Evolutionary conservation across 2,329 filamentous ascomycete species (phyloP), one percentile per base, ranked within the genome.

Genomic region (Aciculosporium take): DNA sequence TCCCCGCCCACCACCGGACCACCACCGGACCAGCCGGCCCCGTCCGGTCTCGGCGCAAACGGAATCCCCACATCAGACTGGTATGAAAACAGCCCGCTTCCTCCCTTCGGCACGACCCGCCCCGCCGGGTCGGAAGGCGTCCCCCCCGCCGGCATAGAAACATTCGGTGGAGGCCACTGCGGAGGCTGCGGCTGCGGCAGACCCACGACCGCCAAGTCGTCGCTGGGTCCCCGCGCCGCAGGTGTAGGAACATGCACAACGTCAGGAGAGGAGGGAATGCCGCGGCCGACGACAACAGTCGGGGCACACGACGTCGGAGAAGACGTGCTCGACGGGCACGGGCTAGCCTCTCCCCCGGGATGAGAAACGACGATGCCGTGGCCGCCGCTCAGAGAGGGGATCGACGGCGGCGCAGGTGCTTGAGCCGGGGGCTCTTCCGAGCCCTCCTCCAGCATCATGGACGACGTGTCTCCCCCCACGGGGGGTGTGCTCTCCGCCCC

Each of bases 101-200:
- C 45, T 32, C 49, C 45, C 41, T 52, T 23, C 15, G 23, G 15
- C 15, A 24, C 15, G 1, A 35, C 20, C 9, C 12, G 32, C 7
- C 12, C 20, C 2, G 13, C 8, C 5, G 10, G 6, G 12, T 60
- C 58, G 25, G 53, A 61, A 4, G 37, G 29, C 17, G 57, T 58
- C 7, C 51, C 48, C 2, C 46, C 50, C 12, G 62, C 57, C 7
- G 59, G 56, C 34, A 59, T 60, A 0, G 56, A 46, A 5, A 55
- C 59, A 43, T 70, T 72, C 4, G 71, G 68, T 12, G 69, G 67
- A 20, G 74, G 57, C 71, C 71, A 76, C 40, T 63, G 64, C 40
- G 74, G 55, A 4, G 62, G 56, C 45, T 66, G n/a, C n/a, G n/a
- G n/a, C n/a, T n/a, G n/a, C n/a, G n/a, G n/a, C n/a, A n/a, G n/a